These are phyloP conservation scores for Waitea zeae DNA, from an alignment of 1,284 basidiomycete species.

Conservation along the genomic window DNA sequence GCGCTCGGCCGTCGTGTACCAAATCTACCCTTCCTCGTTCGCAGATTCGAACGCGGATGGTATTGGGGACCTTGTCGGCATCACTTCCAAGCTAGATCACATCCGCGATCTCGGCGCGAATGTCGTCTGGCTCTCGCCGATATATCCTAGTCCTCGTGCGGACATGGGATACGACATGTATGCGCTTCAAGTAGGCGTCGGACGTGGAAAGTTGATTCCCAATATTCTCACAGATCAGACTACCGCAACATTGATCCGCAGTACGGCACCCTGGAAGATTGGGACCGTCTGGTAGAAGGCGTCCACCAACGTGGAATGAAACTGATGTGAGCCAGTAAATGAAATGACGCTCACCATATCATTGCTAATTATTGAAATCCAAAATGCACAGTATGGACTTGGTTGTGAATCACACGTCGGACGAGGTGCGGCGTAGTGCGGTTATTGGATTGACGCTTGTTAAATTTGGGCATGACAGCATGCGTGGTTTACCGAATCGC, in stretches of 20 bases:
- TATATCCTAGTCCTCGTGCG: slow-evolving; percentile 50
- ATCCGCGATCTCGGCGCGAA: slow-evolving; percentile 54
- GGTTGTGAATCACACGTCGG: slow-evolving; percentile 68
- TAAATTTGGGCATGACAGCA: slow-evolving; percentile 23
- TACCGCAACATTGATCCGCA: slow-evolving; percentile 56
- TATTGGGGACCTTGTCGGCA: slow-evolving; percentile 58
- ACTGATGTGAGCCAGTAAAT: slow-evolving; percentile 29
- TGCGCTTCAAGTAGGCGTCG: slow-evolving; percentile 5
- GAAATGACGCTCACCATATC: not conserved
- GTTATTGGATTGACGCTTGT: not conserved
- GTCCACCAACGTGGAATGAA: slow-evolving; percentile 54
- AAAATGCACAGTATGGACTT: slow-evolving; percentile 55
- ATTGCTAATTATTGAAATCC: not conserved
- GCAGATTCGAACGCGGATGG: slow-evolving; percentile 61
- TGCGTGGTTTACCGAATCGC: slow-evolving; percentile 57
- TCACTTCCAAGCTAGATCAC: slow-evolving; percentile 50
- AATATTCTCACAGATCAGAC: slow-evolving; percentile 27
- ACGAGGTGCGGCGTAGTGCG: slow-evolving; percentile 27
- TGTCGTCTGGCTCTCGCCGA: slow-evolving; percentile 61
- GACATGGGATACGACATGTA: slow-evolving; percentile 68
- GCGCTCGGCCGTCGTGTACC: slow-evolving; percentile 52
- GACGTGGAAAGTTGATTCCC: no score
- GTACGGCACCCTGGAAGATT: slow-evolving; percentile 62
- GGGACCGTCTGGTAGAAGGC: slow-evolving; percentile 42
- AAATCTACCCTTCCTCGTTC: slow-evolving; percentile 67